phyloP scores from a whole-genome alignment of 192 early-diverging fungal genomes.

The Coemansia sp. region DNA sequence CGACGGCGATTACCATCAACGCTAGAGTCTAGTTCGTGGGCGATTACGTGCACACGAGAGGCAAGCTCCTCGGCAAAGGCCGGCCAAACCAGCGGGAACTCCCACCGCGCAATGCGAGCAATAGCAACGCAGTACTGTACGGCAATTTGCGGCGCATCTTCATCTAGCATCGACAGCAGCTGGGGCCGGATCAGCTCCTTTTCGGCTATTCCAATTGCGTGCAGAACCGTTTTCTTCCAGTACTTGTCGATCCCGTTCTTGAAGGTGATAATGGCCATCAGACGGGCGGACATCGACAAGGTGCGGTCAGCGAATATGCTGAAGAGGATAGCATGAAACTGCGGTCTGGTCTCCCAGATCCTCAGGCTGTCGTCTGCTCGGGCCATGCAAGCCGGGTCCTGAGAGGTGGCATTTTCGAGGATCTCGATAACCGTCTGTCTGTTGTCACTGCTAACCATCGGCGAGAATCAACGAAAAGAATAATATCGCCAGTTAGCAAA shows the following conservation, averaged over 20 bases:
- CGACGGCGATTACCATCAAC: neutral
- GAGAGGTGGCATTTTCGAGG: constrained; percentile 69
- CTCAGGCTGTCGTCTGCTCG: constrained; percentile 68
- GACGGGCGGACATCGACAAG: constrained; percentile 67
- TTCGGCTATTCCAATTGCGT: constrained; percentile 65
- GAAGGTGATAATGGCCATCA: constrained; percentile 75
- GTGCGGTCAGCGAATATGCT: constrained; percentile 74
- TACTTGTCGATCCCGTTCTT: constrained; percentile 93
- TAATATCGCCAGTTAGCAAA: too few species aligned
- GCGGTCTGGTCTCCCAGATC: constrained; percentile 71
- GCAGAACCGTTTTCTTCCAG: constrained; percentile 72
- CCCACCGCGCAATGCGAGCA: constrained; percentile 82
- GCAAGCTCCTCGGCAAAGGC: constrained; percentile 43
- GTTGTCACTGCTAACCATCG: constrained; percentile 1
- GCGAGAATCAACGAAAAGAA: neutral
- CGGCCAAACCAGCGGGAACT: constrained; percentile 89
- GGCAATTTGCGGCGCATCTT: constrained; percentile 71
- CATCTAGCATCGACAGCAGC: constrained; percentile 68
- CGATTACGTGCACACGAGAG: constrained; percentile 20
- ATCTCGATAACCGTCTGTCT: constrained; percentile 45
- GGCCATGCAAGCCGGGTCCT: constrained; percentile 63
- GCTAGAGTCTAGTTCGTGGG: constrained; percentile 3
- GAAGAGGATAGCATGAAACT: constrained; percentile 73
- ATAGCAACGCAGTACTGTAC: constrained; percentile 75
- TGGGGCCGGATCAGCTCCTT: constrained; percentile 71